phyloP scores from a whole-genome alignment of 345 rosid species.

The Syzygium aqueum region DNA sequence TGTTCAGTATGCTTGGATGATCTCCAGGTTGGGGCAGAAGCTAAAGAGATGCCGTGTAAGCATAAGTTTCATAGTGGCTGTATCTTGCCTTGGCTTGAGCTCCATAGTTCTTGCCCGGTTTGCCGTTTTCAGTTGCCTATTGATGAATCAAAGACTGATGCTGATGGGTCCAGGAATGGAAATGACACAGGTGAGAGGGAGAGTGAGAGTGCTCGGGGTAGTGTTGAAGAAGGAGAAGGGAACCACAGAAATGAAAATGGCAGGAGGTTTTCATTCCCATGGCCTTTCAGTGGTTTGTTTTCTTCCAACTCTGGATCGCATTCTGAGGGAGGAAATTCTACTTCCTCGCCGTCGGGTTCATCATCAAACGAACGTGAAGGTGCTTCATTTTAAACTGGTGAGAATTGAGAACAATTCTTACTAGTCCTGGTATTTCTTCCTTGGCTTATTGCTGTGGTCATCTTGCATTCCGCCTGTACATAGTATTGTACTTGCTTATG shows the following conservation, averaged over 20 bases:
- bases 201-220: not conserved
- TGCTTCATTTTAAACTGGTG: slow-evolving; percentile 18
- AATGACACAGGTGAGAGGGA: slow-evolving; percentile 22
- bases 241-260: slow-evolving; percentile 33
- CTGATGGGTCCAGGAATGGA: slow-evolving; percentile 24
- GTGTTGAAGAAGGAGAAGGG: slow-evolving; percentile 18
- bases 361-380: slow-evolving; percentile 14
- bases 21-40: slow-evolving; percentile 47
- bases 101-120: slow-evolving; percentile 90
- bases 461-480: not conserved
- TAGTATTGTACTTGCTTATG: not conserved
- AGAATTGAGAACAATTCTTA: not conserved
- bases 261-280: slow-evolving; percentile 62
- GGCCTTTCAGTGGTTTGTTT: slow-evolving; percentile 73
- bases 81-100: slow-evolving; percentile 83
- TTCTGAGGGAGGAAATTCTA: slow-evolving; percentile 30
- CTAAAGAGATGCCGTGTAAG: slow-evolving; percentile 85
- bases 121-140: slow-evolving; percentile 75
- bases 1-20: slow-evolving; percentile 88
- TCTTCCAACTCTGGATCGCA: slow-evolving; percentile 42
- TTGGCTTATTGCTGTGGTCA: not conserved
- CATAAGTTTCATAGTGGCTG: slow-evolving; percentile 79
- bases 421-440: not conserved
- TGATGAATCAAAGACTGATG: slow-evolving; percentile 54
- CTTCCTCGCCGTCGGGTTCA: slow-evolving; percentile 21